A percentile compares a stretch with the other conserved stretches of the same genome.
phyloP scores from a whole-genome alignment of 2,329 filamentous ascomycete genomes.

The Fusarium illudens region DNA sequence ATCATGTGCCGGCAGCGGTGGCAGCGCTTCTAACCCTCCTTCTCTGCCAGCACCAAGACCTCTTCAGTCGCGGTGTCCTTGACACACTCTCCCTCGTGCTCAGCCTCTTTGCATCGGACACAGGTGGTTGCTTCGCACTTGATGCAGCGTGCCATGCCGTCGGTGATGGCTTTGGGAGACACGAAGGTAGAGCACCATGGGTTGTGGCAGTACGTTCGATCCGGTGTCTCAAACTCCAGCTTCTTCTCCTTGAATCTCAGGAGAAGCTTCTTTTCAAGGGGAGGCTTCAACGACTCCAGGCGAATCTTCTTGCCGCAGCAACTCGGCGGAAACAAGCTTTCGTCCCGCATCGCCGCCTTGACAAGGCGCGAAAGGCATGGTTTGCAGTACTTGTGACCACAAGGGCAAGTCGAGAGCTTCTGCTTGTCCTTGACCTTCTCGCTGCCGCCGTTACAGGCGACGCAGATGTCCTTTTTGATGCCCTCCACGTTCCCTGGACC shows the following conservation, averaged over 20 bases:
- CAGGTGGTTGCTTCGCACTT: conserved; percentile 58
- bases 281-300: conserved; percentile 41
- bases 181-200: conserved; percentile 59
- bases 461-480: too few relatives aligned
- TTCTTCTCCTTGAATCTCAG: conserved; percentile 53
- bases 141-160: conserved; percentile 51
- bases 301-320: conserved; percentile 59
- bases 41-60: conserved; percentile 50
- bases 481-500: too few relatives aligned
- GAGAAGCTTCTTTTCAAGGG: conserved; percentile 49
- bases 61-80: conserved; percentile 51
- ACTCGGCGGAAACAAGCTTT: conserved; percentile 61
- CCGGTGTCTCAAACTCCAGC: conserved; percentile 56
- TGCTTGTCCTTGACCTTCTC: neutral
- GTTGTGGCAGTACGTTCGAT: conserved; percentile 61
- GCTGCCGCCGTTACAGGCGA: neutral
- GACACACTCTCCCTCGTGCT: conserved; percentile 59
- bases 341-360: conserved; percentile 51
- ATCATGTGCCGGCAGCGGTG: conserved; percentile 54
- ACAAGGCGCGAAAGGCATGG: conserved; percentile 57
- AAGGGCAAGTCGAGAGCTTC: conserved; percentile 30
- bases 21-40: conserved; percentile 61
- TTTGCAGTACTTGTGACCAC: conserved; percentile 60
- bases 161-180: conserved; percentile 40
- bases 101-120: conserved; percentile 54